A percentile compares a stretch with the other conserved stretches of the same genome.
Evolutionary conservation across 73 alveolate genomes (phyloP).

Genomic region (Blepharisma stoltei): DNA sequence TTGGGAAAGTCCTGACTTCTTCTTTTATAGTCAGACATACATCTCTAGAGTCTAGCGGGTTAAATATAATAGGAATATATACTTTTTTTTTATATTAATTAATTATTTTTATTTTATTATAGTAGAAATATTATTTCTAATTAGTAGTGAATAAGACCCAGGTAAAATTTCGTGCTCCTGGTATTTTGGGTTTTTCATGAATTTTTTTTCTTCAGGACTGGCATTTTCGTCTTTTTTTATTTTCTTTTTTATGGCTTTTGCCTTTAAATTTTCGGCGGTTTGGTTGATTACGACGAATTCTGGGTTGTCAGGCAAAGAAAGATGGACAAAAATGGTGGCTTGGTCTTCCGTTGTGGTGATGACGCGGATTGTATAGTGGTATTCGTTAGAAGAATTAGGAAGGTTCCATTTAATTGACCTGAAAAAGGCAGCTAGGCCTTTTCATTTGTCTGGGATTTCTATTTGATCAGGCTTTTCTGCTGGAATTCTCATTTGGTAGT

Average conservation of each 20-base stretch:
- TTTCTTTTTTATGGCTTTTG: background rate
- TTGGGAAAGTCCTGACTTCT: no score
- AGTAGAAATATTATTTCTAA: no score
- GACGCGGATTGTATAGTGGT: slow-evolving; percentile 37
- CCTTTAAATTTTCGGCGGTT: background rate
- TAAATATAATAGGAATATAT: no score
- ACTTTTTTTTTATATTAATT: no score
- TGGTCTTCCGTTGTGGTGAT: slow-evolving; percentile 49
- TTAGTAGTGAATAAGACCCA: no score
- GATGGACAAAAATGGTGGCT: slow-evolving; percentile 49
- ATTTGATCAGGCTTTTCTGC: background rate
- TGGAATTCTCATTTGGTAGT: background rate
- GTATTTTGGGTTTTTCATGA: no score
- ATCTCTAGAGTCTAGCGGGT: no score
- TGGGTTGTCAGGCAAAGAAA: slow-evolving; percentile 36
- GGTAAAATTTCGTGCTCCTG: no score
- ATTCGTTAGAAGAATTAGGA: slow-evolving; percentile 15
- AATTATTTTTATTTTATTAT: no score
- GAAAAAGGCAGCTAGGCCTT: no score
- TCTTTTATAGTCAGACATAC: no score
- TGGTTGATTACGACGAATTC: background rate
- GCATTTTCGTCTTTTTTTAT: background rate
- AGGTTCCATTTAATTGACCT: background rate
- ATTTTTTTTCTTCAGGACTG: no score
- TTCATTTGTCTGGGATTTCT: background rate